Percentiles rank a stretch among this genome's conserved stretches.
Conservation (phyloP, 2,329 filamentous ascomycete genomes). For the Phyllosticta citriasiana region DNA sequence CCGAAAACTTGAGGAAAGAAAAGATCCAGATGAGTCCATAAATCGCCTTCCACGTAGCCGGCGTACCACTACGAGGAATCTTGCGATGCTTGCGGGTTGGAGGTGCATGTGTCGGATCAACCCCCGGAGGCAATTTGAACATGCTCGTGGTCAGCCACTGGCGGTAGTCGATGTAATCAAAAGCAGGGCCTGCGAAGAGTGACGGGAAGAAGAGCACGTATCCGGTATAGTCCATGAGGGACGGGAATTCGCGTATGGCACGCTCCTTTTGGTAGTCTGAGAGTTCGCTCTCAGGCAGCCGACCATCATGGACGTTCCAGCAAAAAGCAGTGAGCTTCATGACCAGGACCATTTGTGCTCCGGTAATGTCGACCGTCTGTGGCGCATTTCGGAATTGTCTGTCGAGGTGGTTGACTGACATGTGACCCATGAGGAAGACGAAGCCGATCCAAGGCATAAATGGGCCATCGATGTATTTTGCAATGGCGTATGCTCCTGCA, state of each 20-base stretch:
- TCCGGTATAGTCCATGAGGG: slow-evolving; percentile 69
- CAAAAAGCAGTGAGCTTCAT: slow-evolving; percentile 97
- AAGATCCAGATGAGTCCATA: slow-evolving; percentile 71
- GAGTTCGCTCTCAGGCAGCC: slow-evolving; percentile 67
- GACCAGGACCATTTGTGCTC: slow-evolving; percentile 93
- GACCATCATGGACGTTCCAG: slow-evolving; percentile 95
- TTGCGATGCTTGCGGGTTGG: slow-evolving; percentile 80
- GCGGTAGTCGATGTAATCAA: slow-evolving; percentile 88
- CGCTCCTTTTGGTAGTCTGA: slow-evolving; percentile 79
- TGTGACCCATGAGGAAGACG: slow-evolving; percentile 86
- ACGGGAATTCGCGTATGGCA: slow-evolving; percentile 64
- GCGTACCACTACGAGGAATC: slow-evolving; percentile 82
- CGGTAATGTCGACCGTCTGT: slow-evolving; percentile 72
- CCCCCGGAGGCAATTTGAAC: slow-evolving; percentile 73
- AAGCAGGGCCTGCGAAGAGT: slow-evolving; percentile 79
- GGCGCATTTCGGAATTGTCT: slow-evolving; percentile 64
- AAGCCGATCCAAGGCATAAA: slow-evolving; percentile 99
- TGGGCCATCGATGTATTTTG: slow-evolving; percentile 71
- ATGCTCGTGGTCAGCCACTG: slow-evolving; percentile 90
- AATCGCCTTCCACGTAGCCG: slow-evolving; percentile 66
- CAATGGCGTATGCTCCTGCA: slow-evolving; percentile 70
- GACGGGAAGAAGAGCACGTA: slow-evolving; percentile 95
- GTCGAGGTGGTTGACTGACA: slow-evolving; percentile 80
- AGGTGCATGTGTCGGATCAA: slow-evolving; percentile 78
- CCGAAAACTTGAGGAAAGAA: slow-evolving; percentile 62